These are phyloP conservation scores for Taphrina betulina DNA, from an alignment of 1,139 yeast genomes.

Conservation along the genomic window DNA sequence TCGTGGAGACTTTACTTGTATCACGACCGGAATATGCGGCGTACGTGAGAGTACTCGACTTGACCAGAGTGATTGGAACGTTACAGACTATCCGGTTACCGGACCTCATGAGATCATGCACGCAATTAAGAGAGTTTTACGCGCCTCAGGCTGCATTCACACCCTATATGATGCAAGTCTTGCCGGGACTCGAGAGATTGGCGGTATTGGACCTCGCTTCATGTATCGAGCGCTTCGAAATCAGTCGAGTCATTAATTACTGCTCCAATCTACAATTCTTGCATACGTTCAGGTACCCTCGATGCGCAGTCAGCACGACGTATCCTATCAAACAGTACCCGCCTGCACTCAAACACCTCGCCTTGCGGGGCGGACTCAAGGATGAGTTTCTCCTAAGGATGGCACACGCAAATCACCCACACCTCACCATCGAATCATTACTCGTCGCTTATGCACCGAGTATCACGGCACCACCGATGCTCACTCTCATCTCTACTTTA, in stretches of 20 bases:
- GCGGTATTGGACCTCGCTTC: conserved; percentile 24
- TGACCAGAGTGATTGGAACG: conserved; percentile 24
- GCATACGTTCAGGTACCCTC: conserved; percentile 23
- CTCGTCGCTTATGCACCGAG: conserved; percentile 23
- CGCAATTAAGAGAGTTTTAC: conserved; percentile 6
- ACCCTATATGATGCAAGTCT: conserved; percentile 21
- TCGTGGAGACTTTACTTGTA: conserved; percentile 9
- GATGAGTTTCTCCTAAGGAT: conserved; percentile 23
- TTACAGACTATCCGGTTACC: conserved; percentile 9
- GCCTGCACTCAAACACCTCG: conserved; percentile 7
- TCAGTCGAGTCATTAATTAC: conserved; percentile 16
- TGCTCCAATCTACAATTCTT: not conserved
- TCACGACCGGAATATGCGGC: not conserved
- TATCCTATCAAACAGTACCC: conserved; percentile 26
- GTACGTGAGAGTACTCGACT: conserved; percentile 12
- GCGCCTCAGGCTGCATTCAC: conserved; percentile 29
- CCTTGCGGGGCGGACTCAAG: conserved; percentile 26
- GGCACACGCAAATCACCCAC: conserved; percentile 2
- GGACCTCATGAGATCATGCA: conserved; percentile 4
- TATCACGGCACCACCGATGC: conserved; percentile 19
- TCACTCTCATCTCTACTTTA: not conserved
- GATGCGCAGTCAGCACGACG: conserved; percentile 24
- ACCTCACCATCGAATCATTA: conserved; percentile 1
- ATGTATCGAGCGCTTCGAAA: conserved; percentile 27
- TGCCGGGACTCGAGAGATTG: not conserved